Evolutionary conservation across 306 rosid species (phyloP).

Genomic region (Ziziphus jujuba): DNA sequence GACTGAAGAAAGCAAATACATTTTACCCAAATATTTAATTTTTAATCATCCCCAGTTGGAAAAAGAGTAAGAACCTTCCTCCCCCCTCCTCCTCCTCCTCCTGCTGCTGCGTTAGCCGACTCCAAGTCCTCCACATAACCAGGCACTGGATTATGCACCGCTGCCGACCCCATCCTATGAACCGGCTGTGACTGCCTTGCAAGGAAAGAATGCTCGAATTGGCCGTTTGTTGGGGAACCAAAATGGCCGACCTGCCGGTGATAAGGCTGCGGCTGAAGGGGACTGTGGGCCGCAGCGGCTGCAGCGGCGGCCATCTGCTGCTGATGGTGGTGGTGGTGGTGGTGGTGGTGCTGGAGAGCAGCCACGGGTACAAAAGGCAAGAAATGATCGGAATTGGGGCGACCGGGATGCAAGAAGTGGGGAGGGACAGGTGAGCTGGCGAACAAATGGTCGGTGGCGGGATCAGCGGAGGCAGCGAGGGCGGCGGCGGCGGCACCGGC

Average conservation of each 20-base stretch:
- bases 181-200: conserved; percentile 61
- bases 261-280: conserved; percentile 59
- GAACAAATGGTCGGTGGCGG: conserved; percentile 85
- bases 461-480: conserved; percentile 36
- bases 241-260: conserved; percentile 80
- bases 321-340: conserved; percentile 78
- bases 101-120: conserved; percentile 70
- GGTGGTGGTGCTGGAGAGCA: conserved; percentile 76
- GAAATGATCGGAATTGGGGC: conserved; percentile 80
- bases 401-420: conserved; percentile 71
- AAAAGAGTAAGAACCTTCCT: conserved; percentile 88
- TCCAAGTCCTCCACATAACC: conserved; percentile 79
- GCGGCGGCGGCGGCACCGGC: conserved; percentile 44
- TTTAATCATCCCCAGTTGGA: conserved; percentile 91
- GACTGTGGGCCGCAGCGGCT: conserved; percentile 46
- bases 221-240: conserved; percentile 84
- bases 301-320: conserved; percentile 57
- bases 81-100: too few relatives aligned
- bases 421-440: conserved; percentile 93
- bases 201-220: conserved; percentile 78
- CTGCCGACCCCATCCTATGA: conserved; percentile 81
- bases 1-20: conserved; percentile 14
- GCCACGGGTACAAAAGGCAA: conserved; percentile 87
- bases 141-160: conserved; percentile 50
- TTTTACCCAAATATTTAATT: conserved; percentile 34